Base-by-base conservation (phyloP, 805 yeast genomes). In the Spathaspora sp. region DNA sequence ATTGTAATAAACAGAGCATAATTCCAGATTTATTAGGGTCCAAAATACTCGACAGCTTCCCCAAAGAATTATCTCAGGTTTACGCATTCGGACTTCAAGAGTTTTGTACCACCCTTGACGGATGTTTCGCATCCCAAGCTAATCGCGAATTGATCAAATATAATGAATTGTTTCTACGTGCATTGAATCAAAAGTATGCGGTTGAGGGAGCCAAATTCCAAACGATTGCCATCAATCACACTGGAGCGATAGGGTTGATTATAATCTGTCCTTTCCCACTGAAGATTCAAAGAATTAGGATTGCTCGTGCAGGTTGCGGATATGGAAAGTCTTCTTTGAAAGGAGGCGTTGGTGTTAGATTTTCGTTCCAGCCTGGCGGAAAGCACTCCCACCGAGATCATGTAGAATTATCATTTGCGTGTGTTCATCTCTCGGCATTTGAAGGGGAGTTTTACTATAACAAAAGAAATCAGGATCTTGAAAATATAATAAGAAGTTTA, bases 371-470 rank as follows among this genome's bases (percentile, higher is more conserved):
- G 9, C 62, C 67, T 3, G 47, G 49, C 6, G 58, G 62, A 6
- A 59, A 60, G 2, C 57, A 58, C 61, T 1, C 35, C n/a, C 47
- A 29, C 58, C 32, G 38, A 23, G 38, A 44, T 17, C 35, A n/a
- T 28, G 47, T 44, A n/a, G 78, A 72, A 43, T 70, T 83, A 52
- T 85, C 94, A 0, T 82, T 90, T 69, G 83, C 86, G 2, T 70
- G 76, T 40, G 80, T 85, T 3, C 98, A 92, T 70, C 67, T 92
- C 47, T 78, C 83, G 31, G 97, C 98, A 0, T 80, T 81, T 57
- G 96, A 89, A 64, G 96, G 96, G 2, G 65, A 66, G 3, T 54
- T 58, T 14, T 69, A 79, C 56, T 70, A 73, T 40, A 58, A 61
- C 12, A 62, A 70, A 50, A 72, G 98, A 44, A 82, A 86, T 58